Conservation (phyloP, 176 grass and related monocot species). For the Bothriochloa decipiens region DNA sequence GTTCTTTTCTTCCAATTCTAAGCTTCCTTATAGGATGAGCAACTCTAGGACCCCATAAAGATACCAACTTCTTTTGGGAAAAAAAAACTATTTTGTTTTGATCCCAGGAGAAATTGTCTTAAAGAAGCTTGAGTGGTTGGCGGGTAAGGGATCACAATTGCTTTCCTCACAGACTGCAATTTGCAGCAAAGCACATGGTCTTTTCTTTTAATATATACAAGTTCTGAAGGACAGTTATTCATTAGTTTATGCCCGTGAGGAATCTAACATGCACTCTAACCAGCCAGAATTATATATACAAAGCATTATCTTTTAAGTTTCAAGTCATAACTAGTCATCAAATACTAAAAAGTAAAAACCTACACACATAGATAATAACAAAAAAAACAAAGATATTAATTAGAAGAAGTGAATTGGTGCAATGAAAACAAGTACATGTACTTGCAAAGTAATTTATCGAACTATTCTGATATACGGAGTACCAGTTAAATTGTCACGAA, state of each 20-base stretch:
- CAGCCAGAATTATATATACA: slow-evolving; percentile 1
- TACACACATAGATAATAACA: slow-evolving; percentile 1
- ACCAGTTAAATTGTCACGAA: slow-evolving; percentile 1
- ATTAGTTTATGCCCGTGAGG: slow-evolving; percentile 44
- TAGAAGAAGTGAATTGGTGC: neutral
- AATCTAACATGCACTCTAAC: slow-evolving; percentile 41
- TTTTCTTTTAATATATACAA: slow-evolving; percentile 49
- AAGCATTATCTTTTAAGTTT: slow-evolving; percentile 36
- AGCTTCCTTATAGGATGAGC: slow-evolving; percentile 60
- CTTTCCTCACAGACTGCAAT: slow-evolving; percentile 48
- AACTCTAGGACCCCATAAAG: slow-evolving; percentile 54
- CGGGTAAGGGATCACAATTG: slow-evolving; percentile 42
- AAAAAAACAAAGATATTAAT: neutral
- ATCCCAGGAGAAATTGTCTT: slow-evolving; percentile 53
- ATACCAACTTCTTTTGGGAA: slow-evolving; percentile 46
- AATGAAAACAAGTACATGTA: slow-evolving; percentile 8
- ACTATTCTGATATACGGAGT: neutral
- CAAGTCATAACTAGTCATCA: neutral
- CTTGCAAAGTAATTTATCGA: neutral
- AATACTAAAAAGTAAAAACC: neutral
- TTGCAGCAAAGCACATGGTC: slow-evolving; percentile 56
- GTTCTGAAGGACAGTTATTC: slow-evolving; percentile 26
- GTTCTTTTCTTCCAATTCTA: slow-evolving; percentile 53
- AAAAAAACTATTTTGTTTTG: slow-evolving; percentile 34
- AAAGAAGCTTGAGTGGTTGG: slow-evolving; percentile 51